Conservation (phyloP, 2,329 filamentous ascomycete genomes). For the Uncinocarpus reesii region DNA sequence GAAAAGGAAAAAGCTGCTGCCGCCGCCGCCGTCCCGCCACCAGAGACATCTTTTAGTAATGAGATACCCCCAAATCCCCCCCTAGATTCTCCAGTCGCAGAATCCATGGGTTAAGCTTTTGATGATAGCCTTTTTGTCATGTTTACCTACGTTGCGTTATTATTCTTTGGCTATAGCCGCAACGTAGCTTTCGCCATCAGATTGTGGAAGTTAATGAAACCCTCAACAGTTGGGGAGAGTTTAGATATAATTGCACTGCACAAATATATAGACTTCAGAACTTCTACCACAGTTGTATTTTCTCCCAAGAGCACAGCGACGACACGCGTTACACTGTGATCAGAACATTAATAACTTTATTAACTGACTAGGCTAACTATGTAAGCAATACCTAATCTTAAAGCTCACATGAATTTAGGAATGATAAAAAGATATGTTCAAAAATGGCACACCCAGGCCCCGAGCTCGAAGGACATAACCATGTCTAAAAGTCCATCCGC, state of each 20-base stretch:
- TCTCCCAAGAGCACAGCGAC: too few species aligned
- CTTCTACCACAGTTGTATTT: too few species aligned
- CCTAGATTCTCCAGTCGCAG: constrained; percentile 10
- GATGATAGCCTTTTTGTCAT: not conserved
- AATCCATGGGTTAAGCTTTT: constrained; percentile 12
- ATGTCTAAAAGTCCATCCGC: constrained; percentile 77
- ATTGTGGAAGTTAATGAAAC: too few species aligned
- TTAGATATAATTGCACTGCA: not conserved
- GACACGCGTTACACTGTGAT: too few species aligned
- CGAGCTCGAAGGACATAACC: constrained; percentile 13
- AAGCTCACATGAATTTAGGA: too few species aligned
- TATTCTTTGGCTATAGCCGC: not conserved
- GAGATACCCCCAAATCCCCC: not conserved
- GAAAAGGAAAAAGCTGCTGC: constrained; percentile 28
- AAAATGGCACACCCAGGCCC: too few species aligned
- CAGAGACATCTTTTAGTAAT: not conserved
- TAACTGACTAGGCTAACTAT: too few species aligned
- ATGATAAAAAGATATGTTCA: too few species aligned
- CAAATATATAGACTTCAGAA: not conserved
- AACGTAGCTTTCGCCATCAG: not conserved
- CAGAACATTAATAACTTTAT: too few species aligned
- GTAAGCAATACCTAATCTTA: too few species aligned
- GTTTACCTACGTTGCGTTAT: not conserved
- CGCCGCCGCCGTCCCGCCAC: not conserved
- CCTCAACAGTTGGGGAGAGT: not conserved